A percentile compares a stretch with the other conserved stretches of the same genome.
Evolutionary conservation across 176 grass and related monocot species (phyloP).

Genomic region (Rhynchospora breviuscula): DNA sequence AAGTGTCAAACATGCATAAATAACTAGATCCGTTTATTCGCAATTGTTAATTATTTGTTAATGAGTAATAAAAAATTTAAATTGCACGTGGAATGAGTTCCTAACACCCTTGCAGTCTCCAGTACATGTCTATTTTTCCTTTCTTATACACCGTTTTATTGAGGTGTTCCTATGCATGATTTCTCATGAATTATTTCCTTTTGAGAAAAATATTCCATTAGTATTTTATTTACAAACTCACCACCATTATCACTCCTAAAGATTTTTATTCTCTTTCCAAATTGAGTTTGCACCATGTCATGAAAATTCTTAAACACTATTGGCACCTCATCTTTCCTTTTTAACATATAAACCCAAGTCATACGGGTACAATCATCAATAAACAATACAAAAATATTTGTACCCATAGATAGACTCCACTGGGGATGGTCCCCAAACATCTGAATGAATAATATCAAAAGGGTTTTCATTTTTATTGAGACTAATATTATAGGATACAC

Average conservation of each 20-base stretch:
- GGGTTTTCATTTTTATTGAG: not conserved
- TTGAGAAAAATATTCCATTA: not conserved
- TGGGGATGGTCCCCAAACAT: not conserved
- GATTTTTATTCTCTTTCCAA: not conserved
- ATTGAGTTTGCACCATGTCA: not conserved
- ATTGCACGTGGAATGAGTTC: too few relatives aligned
- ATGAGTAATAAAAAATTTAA: too few relatives aligned
- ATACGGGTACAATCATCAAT: not conserved
- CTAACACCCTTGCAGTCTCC: not conserved
- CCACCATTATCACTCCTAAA: not conserved
- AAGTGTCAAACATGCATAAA: too few relatives aligned
- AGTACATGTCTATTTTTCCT: not conserved
- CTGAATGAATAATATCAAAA: not conserved
- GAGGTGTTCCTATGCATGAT: not conserved
- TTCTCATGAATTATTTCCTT: not conserved
- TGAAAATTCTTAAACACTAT: not conserved
- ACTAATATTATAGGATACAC: not conserved
- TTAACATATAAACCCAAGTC: not conserved
- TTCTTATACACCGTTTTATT: not conserved
- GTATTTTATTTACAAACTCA: not conserved
- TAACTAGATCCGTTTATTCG: too few relatives aligned
- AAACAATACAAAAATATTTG: not conserved
- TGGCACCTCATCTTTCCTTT: not conserved
- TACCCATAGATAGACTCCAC: not conserved
- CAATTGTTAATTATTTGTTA: too few relatives aligned